These are phyloP conservation scores for Angomonas ambiguus DNA, from an alignment of 208 protist species.

Conservation along the genomic window DNA sequence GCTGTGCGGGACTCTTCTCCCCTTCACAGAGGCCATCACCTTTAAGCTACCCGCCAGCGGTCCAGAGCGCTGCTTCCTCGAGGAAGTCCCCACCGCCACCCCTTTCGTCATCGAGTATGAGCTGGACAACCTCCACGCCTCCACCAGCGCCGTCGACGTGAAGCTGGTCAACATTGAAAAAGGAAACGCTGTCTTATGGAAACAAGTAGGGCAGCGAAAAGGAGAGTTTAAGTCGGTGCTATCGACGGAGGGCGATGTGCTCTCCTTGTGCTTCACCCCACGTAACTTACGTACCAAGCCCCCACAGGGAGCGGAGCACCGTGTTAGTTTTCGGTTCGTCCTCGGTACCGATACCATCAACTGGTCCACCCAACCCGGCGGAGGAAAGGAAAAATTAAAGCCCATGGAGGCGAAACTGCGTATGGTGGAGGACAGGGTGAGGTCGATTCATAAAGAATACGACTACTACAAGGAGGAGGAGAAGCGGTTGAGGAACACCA, in stretches of 20 bases:
- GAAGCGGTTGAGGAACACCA: conserved; percentile 81
- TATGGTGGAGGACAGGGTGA: conserved; percentile 81
- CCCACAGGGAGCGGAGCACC: conserved; percentile 14
- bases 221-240: conserved; percentile 17
- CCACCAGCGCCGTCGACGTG: conserved; percentile 62
- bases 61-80: conserved; percentile 63
- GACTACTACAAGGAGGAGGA: conserved; percentile 86
- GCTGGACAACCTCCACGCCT: conserved; percentile 31
- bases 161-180: conserved; percentile 18
- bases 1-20: conserved; percentile 12
- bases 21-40: conserved; percentile 16
- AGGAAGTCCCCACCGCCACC: conserved; percentile 67
- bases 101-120: conserved; percentile 55
- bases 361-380: conserved; percentile 59
- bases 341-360: conserved; percentile 44
- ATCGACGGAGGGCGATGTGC: conserved; percentile 44
- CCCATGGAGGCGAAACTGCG: conserved; percentile 89
- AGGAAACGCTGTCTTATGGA: conserved; percentile 13
- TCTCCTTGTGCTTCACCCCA: conserved; percentile 68
- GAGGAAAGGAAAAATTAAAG: conserved; percentile 82
- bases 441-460: conserved; percentile 80
- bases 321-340: conserved; percentile 31
- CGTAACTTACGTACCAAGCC: not conserved
- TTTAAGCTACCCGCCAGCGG: conserved; percentile 58
- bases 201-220: conserved; percentile 25